Conservation (phyloP, 352 stramenopile species). For the Phytophthora pini region DNA sequence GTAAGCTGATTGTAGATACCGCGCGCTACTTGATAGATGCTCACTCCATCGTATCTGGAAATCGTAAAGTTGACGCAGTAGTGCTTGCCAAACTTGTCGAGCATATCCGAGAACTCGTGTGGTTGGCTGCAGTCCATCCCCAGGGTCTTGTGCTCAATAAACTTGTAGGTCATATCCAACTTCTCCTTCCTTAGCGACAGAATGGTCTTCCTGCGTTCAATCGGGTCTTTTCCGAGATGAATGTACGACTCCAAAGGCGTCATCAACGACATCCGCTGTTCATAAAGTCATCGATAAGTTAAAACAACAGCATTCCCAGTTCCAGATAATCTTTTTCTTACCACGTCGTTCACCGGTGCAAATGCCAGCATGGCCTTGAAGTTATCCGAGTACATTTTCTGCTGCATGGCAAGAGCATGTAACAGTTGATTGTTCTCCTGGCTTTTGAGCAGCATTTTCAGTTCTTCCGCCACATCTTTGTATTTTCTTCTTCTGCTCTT, state of each 20-base stretch:
- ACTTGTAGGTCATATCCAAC: conserved; percentile 78
- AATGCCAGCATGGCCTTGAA: conserved; percentile 74
- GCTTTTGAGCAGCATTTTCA: conserved; percentile 44
- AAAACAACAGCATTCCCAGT: neutral
- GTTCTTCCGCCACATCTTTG: conserved; percentile 21
- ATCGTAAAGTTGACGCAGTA: conserved; percentile 78
- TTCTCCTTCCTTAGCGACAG: conserved; percentile 69
- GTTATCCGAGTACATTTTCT: conserved; percentile 74
- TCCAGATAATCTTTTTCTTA: conserved; percentile 15
- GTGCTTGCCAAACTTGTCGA: conserved; percentile 80
- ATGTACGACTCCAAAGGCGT: conserved; percentile 81
- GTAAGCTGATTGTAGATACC: conserved; percentile 75
- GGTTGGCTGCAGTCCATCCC: conserved; percentile 54
- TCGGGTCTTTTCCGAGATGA: conserved; percentile 51
- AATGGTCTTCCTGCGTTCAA: conserved; percentile 59
- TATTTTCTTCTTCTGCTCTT: conserved; percentile 49
- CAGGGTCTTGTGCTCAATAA: conserved; percentile 70
- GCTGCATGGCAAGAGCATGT: conserved; percentile 55
- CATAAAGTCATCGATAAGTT: too few relatives aligned
- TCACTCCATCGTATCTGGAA: conserved; percentile 70
- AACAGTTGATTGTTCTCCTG: conserved; percentile 53
- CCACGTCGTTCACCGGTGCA: conserved; percentile 68
- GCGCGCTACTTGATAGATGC: conserved; percentile 58
- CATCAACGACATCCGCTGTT: conserved; percentile 68
- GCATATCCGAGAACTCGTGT: conserved; percentile 74